Evolutionary conservation across 768 basidiomycete genomes (phyloP), one percentile per base, ranked within the genome.

Genomic region (Fomitopsis pulvina): DNA sequence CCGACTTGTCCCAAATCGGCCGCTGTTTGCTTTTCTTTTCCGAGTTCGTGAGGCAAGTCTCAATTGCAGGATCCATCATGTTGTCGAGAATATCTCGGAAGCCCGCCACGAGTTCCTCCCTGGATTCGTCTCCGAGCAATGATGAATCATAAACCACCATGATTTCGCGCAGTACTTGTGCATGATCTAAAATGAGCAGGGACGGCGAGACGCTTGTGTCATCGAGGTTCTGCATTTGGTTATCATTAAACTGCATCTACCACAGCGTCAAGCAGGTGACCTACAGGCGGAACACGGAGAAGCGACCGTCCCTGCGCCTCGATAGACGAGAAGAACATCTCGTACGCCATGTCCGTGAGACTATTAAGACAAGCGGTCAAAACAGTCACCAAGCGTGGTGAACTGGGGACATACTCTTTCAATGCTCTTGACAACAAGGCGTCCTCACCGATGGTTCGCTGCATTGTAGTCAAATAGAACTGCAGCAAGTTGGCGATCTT

Each of bases 401-500:
- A n/a, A n/a, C n/a, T n/a, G 10, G 22, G 14, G 32, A 55, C 53
- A 20, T 37, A 95, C 92, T 96, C 92, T 54, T 81, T 72, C 25
- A 98, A 71, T 0, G 87, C 85, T 50, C 70, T 76, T 1, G 86
- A 85, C 47, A 98, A 71, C 40, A 87, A 51, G 1, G 94, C 90
- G 2, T 86, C 72, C n/a, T 79, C 75, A 0, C 96, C 96, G 38
- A 97, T 85, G 1, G 94, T 97, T 42, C 91, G 77, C 44, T 81
- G 77, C 92, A 99, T 96, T 4, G 93, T 97, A 27, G 92, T 66
- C 62, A 85, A 71, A 64, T 98, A 99, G 63, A 98, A 99, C 56
- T 95, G 91, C 8, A 99, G 68, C n/a, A 98, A 72, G 59, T 95
- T 97, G 41, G 92, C 85, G 45, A 98, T 83, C 65, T 91, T 93